phyloP scores from a whole-genome alignment of 2,329 filamentous ascomycete genomes.

The Claviceps purpurea region DNA sequence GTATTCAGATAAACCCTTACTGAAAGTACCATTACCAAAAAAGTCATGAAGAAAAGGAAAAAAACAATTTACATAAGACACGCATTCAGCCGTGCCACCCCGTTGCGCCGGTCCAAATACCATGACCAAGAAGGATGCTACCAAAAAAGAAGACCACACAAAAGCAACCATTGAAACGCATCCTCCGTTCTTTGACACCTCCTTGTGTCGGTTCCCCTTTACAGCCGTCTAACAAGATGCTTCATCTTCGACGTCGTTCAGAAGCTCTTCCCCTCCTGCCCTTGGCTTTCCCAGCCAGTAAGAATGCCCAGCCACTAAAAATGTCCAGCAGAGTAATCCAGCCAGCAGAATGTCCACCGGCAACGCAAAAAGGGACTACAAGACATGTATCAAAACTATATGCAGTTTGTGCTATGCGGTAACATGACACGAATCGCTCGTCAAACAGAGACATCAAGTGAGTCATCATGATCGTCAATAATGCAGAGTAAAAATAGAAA shows the following conservation, averaged over 20 bases:
- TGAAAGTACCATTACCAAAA: not conserved
- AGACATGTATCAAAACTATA: conserved; percentile 14
- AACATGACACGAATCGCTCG: conserved; percentile 26
- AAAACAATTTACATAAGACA: not conserved
- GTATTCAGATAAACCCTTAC: no score
- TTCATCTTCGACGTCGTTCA: no score
- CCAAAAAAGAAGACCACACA: not conserved
- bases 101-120: not conserved
- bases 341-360: no score
- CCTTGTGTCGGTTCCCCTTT: not conserved
- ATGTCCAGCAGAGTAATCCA: no score
- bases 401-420: conserved; percentile 16
- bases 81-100: not conserved
- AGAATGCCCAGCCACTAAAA: no score
- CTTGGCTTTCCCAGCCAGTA: no score
- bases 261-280: no score
- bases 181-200: not conserved
- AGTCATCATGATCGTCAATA: conserved; percentile 29
- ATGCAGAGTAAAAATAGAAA: not conserved
- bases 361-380: no score
- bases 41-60: not conserved
- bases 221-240: not conserved
- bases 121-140: not conserved
- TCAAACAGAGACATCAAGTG: conserved; percentile 17
- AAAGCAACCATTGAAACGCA: not conserved